Evolutionary conservation across 371 early-diverging fungal species (phyloP).

Genomic region (Actinomortierella wolfii): DNA sequence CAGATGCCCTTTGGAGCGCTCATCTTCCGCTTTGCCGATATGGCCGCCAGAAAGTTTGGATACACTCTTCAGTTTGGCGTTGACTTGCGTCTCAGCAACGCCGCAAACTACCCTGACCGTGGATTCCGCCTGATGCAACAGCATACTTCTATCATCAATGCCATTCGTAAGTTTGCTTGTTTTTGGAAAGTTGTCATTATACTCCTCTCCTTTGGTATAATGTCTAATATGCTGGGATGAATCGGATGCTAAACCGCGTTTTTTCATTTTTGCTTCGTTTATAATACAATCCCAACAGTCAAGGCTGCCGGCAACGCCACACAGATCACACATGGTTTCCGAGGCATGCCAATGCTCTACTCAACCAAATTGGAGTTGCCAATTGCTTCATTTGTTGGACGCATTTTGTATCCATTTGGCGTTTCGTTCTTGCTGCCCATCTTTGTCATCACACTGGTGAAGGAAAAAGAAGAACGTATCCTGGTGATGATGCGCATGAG

Average conservation of each 20-base stretch:
- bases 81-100: constrained; percentile 52
- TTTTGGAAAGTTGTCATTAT: neutral
- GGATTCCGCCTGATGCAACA: constrained; percentile 58
- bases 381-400: constrained; percentile 59
- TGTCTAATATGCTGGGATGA: neutral
- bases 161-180: constrained; percentile 42
- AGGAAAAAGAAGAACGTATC: constrained; percentile 74
- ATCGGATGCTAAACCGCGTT: neutral
- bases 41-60: constrained; percentile 40
- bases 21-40: constrained; percentile 51
- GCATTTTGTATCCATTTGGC: constrained; percentile 76
- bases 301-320: constrained; percentile 21
- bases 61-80: constrained; percentile 61
- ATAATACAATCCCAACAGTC: constrained; percentile 23
- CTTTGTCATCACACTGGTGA: constrained; percentile 69
- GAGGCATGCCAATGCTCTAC: constrained; percentile 57
- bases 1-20: constrained; percentile 60
- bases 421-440: constrained; percentile 75
- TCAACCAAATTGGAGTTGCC: constrained; percentile 51
- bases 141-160: constrained; percentile 57
- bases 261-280: neutral
- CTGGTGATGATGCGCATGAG: constrained; percentile 80
- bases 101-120: constrained; percentile 55
- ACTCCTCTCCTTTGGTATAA: neutral
- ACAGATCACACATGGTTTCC: constrained; percentile 65